phyloP scores from a whole-genome alignment of 1,284 basidiomycete species.

The Polyporus tsugae region DNA sequence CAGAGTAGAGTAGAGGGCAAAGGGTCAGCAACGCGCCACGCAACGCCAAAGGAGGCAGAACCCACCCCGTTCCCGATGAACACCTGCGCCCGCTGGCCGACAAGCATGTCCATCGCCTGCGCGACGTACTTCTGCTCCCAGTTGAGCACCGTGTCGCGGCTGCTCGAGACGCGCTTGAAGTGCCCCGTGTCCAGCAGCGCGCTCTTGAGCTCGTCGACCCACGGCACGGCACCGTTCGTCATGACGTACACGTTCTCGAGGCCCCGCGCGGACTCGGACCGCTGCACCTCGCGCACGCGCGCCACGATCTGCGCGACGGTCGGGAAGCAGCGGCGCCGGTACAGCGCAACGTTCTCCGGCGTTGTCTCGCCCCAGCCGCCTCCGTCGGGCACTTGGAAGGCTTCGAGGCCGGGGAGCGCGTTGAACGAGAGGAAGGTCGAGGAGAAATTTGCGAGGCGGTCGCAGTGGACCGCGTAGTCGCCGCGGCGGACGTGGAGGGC shows the following conservation, averaged over 20 bases:
- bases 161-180: slow-evolving; percentile 41
- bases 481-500: slow-evolving; percentile 70
- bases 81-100: slow-evolving; percentile 53
- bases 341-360: slow-evolving; percentile 40
- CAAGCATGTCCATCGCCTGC: slow-evolving; percentile 54
- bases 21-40: slow-evolving; percentile 2
- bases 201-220: slow-evolving; percentile 51
- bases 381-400: slow-evolving; percentile 36
- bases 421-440: slow-evolving; percentile 52
- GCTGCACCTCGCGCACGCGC: slow-evolving; percentile 48
- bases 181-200: slow-evolving; percentile 41
- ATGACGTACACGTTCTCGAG: slow-evolving; percentile 58
- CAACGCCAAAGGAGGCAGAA: background rate
- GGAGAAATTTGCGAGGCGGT: slow-evolving; percentile 50
- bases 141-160: slow-evolving; percentile 47
- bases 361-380: slow-evolving; percentile 36
- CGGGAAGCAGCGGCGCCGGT: slow-evolving; percentile 58
- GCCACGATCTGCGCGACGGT: slow-evolving; percentile 52
- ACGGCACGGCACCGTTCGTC: slow-evolving; percentile 58
- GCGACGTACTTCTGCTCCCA: slow-evolving; percentile 50
- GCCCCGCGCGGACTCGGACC: slow-evolving; percentile 35
- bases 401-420: slow-evolving; percentile 49
- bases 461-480: slow-evolving; percentile 64
- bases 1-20: background rate
- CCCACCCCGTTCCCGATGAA: slow-evolving; percentile 58